phyloP scores from a whole-genome alignment of 139 green algal species.

The Desmodesmus armatus region DNA sequence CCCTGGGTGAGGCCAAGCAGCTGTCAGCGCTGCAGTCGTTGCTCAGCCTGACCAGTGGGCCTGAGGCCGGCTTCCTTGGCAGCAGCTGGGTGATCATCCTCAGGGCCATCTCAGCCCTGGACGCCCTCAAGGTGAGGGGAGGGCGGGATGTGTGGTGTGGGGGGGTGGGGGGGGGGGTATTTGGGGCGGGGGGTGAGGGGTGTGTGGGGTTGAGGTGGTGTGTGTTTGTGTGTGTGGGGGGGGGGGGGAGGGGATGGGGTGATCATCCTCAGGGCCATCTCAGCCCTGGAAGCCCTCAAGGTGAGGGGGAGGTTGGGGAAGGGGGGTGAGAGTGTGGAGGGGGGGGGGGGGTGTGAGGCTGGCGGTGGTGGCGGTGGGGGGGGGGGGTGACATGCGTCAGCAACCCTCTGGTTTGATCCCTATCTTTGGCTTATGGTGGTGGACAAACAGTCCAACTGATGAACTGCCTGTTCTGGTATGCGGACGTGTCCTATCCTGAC shows the following conservation, averaged over 20 bases:
- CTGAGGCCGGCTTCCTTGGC: slow-evolving; percentile 78
- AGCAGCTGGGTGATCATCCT: slow-evolving; percentile 82
- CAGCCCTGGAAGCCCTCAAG: slow-evolving; percentile 75
- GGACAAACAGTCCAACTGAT: too few species aligned
- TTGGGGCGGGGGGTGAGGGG: too few species aligned
- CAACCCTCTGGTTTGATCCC: too few species aligned
- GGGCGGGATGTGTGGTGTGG: not conserved
- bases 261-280: slow-evolving; percentile 77
- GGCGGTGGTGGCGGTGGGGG: too few species aligned
- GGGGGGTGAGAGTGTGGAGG: too few species aligned
- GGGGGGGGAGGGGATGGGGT: slow-evolving; percentile 52
- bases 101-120: slow-evolving; percentile 75
- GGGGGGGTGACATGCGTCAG: too few species aligned
- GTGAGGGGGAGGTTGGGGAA: not conserved
- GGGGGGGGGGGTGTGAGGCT: too few species aligned
- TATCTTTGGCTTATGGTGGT: too few species aligned
- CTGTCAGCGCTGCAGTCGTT: slow-evolving; percentile 77
- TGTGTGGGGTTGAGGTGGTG: too few species aligned
- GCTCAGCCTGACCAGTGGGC: slow-evolving; percentile 62
- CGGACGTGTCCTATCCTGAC: too few species aligned
- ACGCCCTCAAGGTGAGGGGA: slow-evolving; percentile 59
- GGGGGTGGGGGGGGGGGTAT: too few species aligned
- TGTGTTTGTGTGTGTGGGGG: not conserved
- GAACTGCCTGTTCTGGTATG: too few species aligned
- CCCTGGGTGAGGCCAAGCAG: slow-evolving; percentile 69